Percentiles rank a stretch among this genome's conserved stretches.
These are phyloP conservation scores for Cercophora newfieldiana DNA, from an alignment of 495 filamentous ascomycete species.

Conservation along the genomic window DNA sequence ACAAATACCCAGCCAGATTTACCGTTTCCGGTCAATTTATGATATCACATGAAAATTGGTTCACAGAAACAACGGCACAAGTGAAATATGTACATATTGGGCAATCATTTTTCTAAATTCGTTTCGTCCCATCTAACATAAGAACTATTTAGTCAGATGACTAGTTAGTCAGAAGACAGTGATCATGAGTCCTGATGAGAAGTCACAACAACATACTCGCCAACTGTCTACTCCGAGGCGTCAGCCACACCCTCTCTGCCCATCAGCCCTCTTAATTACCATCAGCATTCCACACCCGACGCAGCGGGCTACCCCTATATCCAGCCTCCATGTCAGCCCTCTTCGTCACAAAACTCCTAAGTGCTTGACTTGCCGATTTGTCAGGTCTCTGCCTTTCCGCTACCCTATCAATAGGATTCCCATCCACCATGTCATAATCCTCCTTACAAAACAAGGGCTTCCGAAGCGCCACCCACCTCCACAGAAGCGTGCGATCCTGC, in stretches of 20 bases:
- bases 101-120: too few relatives aligned
- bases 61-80: not conserved
- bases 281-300: not conserved
- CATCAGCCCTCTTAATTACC: not conserved
- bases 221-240: not conserved
- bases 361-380: too few relatives aligned
- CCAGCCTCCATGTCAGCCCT: not conserved
- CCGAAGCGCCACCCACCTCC: not conserved
- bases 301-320: not conserved
- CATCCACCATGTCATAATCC: not conserved
- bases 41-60: not conserved
- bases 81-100: not conserved
- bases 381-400: too few relatives aligned
- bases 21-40: too few relatives aligned
- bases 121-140: too few relatives aligned
- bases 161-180: too few relatives aligned
- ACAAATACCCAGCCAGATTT: not conserved
- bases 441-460: not conserved
- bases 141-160: too few relatives aligned
- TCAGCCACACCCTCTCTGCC: not conserved
- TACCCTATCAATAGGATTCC: too few relatives aligned
- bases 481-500: not conserved
- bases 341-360: not conserved
- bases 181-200: too few relatives aligned
- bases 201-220: too few relatives aligned